A percentile compares a stretch with the other conserved stretches of the same genome.
These are phyloP conservation scores for Colletotrichum sp. DNA, from an alignment of 2,329 filamentous ascomycete species.

Conservation along the genomic window DNA sequence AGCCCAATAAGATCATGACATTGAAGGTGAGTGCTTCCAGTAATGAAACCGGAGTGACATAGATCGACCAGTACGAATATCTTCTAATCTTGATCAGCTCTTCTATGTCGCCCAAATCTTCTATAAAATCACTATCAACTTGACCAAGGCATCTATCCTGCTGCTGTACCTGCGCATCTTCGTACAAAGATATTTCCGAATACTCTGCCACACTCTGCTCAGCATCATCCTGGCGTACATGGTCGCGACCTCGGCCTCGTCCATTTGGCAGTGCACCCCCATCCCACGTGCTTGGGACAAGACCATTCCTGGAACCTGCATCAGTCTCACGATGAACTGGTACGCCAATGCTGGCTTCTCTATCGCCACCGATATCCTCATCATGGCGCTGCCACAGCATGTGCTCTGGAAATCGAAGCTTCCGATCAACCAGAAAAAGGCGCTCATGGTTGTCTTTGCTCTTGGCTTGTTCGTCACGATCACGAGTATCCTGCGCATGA, in stretches of 20 bases:
- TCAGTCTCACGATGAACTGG: constrained; percentile 19
- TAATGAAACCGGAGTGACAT: not conserved
- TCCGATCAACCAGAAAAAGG: constrained; percentile 42
- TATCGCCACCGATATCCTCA: constrained; percentile 23
- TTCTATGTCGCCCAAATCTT: constrained; percentile 58
- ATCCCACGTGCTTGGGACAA: constrained; percentile 43
- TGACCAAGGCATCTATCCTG: constrained; percentile 58
- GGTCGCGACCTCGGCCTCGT: constrained; percentile 46
- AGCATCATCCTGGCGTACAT: constrained; percentile 50
- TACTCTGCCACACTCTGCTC: constrained; percentile 45
- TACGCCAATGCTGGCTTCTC: constrained; percentile 20
- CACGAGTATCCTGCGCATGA: constrained; percentile 46
- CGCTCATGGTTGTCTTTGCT: constrained; percentile 45
- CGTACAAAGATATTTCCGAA: constrained; percentile 49
- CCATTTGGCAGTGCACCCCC: constrained; percentile 56
- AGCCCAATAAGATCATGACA: constrained; percentile 37
- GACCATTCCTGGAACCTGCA: constrained; percentile 38
- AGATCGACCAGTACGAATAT: accelerated
- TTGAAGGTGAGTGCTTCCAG: constrained; percentile 33
- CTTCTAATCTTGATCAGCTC: constrained; percentile 34
- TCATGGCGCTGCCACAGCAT: constrained; percentile 34
- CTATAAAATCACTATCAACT: constrained; percentile 59
- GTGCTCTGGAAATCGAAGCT: constrained; percentile 52
- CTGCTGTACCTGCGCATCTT: constrained; percentile 61
- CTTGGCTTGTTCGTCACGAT: constrained; percentile 46